A percentile compares a stretch with the other conserved stretches of the same genome.
Evolutionary conservation across 1,284 basidiomycete genomes (phyloP).

Genomic region (Leucoagaricus sp.): DNA sequence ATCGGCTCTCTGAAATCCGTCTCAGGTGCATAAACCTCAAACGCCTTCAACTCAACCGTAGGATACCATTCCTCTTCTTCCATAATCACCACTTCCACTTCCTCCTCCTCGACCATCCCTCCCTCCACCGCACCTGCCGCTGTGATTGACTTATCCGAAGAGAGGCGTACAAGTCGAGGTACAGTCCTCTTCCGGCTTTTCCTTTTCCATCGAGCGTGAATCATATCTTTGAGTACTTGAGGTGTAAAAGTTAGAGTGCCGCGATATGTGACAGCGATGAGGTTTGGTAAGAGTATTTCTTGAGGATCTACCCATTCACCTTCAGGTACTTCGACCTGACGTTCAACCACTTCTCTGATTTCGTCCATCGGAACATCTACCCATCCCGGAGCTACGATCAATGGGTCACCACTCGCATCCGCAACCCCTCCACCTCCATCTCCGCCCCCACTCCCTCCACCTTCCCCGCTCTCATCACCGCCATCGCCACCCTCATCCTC

Average conservation of each 20-base stretch:
- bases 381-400: slow-evolving; percentile 2
- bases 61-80: slow-evolving; percentile 11
- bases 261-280: slow-evolving; percentile 1
- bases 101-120: not conserved
- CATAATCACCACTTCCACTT: not conserved
- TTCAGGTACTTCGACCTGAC: not conserved
- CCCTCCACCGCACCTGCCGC: no score
- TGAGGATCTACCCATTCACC: slow-evolving; percentile 4
- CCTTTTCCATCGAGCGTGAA: slow-evolving; percentile 11
- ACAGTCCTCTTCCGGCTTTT: slow-evolving; percentile 1
- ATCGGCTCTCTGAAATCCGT: slow-evolving; percentile 7
- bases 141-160: no score
- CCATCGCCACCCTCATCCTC: not conserved
- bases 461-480: no score
- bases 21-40: slow-evolving; percentile 1
- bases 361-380: slow-evolving; percentile 8
- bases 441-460: no score
- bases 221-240: not conserved
- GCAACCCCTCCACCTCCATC: no score
- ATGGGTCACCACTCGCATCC: not conserved
- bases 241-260: slow-evolving; percentile 7
- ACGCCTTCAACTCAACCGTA: not conserved
- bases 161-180: not conserved
- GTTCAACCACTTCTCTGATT: slow-evolving; percentile 4
- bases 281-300: slow-evolving; percentile 10